phyloP scores from a whole-genome alignment of 2,329 filamentous ascomycete species.

The Immersiporthe knoxdaviesiana region DNA sequence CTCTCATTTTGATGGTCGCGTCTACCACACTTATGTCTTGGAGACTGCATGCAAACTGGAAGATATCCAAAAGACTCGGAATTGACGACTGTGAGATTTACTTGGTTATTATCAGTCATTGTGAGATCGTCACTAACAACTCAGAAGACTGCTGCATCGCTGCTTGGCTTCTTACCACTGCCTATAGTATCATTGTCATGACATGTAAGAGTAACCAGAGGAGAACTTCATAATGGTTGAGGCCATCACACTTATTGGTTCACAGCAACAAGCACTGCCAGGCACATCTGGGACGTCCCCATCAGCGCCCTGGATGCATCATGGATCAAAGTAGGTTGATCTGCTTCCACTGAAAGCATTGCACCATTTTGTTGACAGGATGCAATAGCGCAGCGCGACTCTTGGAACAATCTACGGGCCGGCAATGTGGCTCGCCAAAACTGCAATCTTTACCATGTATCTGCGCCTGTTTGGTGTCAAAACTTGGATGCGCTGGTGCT shows the following conservation, averaged over 20 bases:
- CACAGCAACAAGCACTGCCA: background rate
- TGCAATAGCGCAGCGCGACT: background rate
- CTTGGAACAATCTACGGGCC: background rate
- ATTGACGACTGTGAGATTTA: background rate
- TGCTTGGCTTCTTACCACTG: background rate
- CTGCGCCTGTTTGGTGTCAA: background rate
- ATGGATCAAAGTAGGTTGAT: background rate
- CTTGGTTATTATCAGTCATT: too few relatives aligned
- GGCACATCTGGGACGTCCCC: background rate
- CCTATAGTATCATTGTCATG: slow-evolving; percentile 3
- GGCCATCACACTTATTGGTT: background rate
- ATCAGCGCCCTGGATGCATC: background rate
- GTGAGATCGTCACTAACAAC: background rate
- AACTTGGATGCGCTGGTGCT: slow-evolving; percentile 2
- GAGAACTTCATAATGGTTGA: background rate
- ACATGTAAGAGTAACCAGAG: background rate
- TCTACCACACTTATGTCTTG: background rate
- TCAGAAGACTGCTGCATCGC: background rate
- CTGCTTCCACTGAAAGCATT: too few relatives aligned
- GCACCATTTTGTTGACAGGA: background rate
- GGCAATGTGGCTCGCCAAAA: background rate
- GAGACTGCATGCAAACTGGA: background rate
- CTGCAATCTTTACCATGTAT: background rate
- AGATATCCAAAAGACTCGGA: background rate
- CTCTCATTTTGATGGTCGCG: background rate